A percentile compares a stretch with the other conserved stretches of the same genome.
Conservation (phyloP, 345 rosid species). For the Salix udensis region DNA sequence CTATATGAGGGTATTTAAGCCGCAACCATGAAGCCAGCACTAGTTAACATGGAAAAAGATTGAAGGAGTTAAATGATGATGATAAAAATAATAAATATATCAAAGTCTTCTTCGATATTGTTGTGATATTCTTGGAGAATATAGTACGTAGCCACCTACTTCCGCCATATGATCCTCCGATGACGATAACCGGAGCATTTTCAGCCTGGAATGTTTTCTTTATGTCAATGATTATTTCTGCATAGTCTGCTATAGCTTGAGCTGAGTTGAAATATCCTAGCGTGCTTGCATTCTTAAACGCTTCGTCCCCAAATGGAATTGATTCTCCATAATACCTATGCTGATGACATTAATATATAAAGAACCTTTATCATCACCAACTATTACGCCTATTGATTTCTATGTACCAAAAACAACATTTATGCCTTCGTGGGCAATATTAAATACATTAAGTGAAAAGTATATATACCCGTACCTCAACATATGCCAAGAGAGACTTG, state of each 20-base stretch:
- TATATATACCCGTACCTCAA: slow-evolving; percentile 33
- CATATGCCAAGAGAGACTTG: slow-evolving; percentile 28
- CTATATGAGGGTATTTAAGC: slow-evolving; percentile 50
- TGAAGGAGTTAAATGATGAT: neutral
- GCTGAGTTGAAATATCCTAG: slow-evolving; percentile 54
- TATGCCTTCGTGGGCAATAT: too few relatives aligned
- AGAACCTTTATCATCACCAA: neutral
- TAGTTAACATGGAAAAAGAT: neutral
- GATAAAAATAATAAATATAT: neutral
- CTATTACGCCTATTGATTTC: neutral
- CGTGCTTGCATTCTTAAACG: slow-evolving; percentile 38
- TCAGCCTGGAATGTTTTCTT: slow-evolving; percentile 35
- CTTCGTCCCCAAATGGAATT: slow-evolving; percentile 46
- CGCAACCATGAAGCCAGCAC: slow-evolving; percentile 58
- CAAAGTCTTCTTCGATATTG: neutral
- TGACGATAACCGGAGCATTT: slow-evolving; percentile 53
- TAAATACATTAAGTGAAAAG: neutral
- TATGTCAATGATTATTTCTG: slow-evolving; percentile 43
- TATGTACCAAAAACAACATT: neutral
- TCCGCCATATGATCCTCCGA: slow-evolving; percentile 79
- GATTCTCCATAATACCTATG: slow-evolving; percentile 49
- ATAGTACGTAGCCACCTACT: slow-evolving; percentile 33
- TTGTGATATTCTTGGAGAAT: neutral
- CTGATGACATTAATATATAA: slow-evolving; percentile 11
- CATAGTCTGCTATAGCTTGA: slow-evolving; percentile 60